These are phyloP conservation scores for Mucor lusitanicus DNA, from an alignment of 371 early-diverging fungal genomes.

Conservation along the genomic window DNA sequence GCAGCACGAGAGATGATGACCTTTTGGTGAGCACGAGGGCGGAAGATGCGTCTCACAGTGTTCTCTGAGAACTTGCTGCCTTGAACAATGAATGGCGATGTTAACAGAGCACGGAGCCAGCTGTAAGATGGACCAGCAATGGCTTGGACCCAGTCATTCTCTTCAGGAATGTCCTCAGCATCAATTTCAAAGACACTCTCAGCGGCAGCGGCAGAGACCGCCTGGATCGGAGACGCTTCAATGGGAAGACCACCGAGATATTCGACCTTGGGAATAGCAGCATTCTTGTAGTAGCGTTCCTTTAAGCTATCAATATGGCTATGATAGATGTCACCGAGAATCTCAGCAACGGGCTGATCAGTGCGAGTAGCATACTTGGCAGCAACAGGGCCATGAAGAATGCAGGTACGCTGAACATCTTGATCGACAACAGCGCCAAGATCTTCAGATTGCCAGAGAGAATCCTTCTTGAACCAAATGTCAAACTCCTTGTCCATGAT, in stretches of 20 bases:
- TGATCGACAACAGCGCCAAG: conserved; percentile 88
- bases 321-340: conserved; percentile 85
- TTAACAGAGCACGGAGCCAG: conserved; percentile 91
- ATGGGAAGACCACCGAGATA: conserved; percentile 75
- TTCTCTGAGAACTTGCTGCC: conserved; percentile 77
- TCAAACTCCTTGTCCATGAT: conserved; percentile 92
- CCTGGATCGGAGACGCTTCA: conserved; percentile 9
- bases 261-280: conserved; percentile 75
- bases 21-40: conserved; percentile 81
- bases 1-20: conserved; percentile 63
- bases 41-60: conserved; percentile 75
- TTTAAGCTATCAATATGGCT: conserved; percentile 81
- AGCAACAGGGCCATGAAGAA: conserved; percentile 94
- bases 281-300: conserved; percentile 74
- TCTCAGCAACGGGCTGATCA: conserved; percentile 89
- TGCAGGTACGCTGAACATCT: conserved; percentile 92
- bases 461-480: conserved; percentile 96
- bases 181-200: conserved; percentile 62
- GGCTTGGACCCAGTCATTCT: conserved; percentile 75
- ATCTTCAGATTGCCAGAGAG: conserved; percentile 95
- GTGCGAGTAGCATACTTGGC: conserved; percentile 76
- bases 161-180: conserved; percentile 57
- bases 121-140: conserved; percentile 71
- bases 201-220: conserved; percentile 26
- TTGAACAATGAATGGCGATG: conserved; percentile 80